Evolutionary conservation across 345 rosid genomes (phyloP).

Genomic region (Bretschneidera sinensis): DNA sequence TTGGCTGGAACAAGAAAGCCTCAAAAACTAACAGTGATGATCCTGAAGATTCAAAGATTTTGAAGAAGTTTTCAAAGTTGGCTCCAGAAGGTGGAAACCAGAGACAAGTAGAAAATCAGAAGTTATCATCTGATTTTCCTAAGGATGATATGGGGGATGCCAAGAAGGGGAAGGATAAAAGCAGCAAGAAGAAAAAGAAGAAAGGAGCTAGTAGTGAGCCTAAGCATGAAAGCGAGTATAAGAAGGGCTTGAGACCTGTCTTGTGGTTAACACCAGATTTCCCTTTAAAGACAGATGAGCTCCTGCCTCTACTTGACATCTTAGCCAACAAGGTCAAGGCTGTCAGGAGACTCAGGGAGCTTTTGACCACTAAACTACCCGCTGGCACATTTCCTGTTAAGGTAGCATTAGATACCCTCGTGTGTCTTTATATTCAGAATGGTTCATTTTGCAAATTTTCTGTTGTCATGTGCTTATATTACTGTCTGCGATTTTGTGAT

Average conservation of each 20-base stretch:
- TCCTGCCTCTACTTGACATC: conserved; percentile 91
- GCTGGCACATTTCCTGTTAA: conserved; percentile 94
- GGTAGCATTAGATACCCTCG: conserved; percentile 35
- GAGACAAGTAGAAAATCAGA: conserved; percentile 51
- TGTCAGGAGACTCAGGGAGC: conserved; percentile 92
- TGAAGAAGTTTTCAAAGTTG: conserved; percentile 69
- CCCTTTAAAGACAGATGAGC: conserved; percentile 88
- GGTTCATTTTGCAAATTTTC: background rate
- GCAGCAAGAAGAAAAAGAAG: conserved; percentile 78
- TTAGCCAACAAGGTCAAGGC: conserved; percentile 98
- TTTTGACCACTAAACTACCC: conserved; percentile 93
- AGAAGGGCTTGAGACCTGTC: conserved; percentile 93
- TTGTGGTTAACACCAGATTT: conserved; percentile 94
- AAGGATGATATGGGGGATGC: conserved; percentile 57
- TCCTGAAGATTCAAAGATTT: conserved; percentile 58
- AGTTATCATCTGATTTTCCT: conserved; percentile 45
- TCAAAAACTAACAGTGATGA: conserved; percentile 52
- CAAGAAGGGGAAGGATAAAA: conserved; percentile 76
- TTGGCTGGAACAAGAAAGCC: conserved; percentile 86
- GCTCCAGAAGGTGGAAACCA: conserved; percentile 64
- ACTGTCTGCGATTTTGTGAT: too few relatives aligned
- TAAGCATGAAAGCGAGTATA: conserved; percentile 83
- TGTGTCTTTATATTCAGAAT: background rate
- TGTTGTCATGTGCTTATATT: background rate
- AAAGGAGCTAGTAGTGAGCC: conserved; percentile 46